phyloP scores from a whole-genome alignment of 192 early-diverging fungal genomes.

The Coemansia sp. region DNA sequence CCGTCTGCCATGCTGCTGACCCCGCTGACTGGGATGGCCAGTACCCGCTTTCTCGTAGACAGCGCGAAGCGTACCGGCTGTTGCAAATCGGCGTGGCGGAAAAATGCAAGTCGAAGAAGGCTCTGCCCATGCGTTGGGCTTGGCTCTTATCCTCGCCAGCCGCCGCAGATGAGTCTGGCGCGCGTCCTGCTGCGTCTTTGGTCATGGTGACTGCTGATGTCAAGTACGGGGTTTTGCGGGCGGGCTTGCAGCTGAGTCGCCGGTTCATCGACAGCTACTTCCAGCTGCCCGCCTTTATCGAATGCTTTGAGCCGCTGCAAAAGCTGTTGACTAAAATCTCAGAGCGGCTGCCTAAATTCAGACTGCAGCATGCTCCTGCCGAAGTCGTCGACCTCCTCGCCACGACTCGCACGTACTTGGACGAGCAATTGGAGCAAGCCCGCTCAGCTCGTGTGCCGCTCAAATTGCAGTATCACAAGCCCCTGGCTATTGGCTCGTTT shows the following conservation, averaged over 20 bases:
- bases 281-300: slow-evolving; percentile 65
- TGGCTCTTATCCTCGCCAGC: slow-evolving; percentile 14
- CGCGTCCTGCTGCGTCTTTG: background rate
- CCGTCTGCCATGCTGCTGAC: slow-evolving; percentile 20
- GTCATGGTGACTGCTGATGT: slow-evolving; percentile 9
- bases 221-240: slow-evolving; percentile 33
- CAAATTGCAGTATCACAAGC: slow-evolving; percentile 80
- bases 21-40: slow-evolving; percentile 27
- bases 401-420: slow-evolving; percentile 45
- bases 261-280: slow-evolving; percentile 55
- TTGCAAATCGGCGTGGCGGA: slow-evolving; percentile 11
- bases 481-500: slow-evolving; percentile 83
- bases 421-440: slow-evolving; percentile 58
- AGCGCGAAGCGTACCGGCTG: slow-evolving; percentile 30
- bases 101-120: slow-evolving; percentile 9
- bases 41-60: slow-evolving; percentile 33
- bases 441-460: slow-evolving; percentile 66
- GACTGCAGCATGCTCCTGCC: slow-evolving; percentile 31
- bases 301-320: slow-evolving; percentile 57
- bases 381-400: slow-evolving; percentile 5
- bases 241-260: slow-evolving; percentile 19
- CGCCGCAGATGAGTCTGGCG: background rate
- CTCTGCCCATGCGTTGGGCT: slow-evolving; percentile 31
- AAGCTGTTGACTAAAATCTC: slow-evolving; percentile 22
- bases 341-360: slow-evolving; percentile 31